Evolutionary conservation across 805 yeast genomes (phyloP), one percentile per base, ranked within the genome.

Genomic region (Zygosaccharomyces lentus): DNA sequence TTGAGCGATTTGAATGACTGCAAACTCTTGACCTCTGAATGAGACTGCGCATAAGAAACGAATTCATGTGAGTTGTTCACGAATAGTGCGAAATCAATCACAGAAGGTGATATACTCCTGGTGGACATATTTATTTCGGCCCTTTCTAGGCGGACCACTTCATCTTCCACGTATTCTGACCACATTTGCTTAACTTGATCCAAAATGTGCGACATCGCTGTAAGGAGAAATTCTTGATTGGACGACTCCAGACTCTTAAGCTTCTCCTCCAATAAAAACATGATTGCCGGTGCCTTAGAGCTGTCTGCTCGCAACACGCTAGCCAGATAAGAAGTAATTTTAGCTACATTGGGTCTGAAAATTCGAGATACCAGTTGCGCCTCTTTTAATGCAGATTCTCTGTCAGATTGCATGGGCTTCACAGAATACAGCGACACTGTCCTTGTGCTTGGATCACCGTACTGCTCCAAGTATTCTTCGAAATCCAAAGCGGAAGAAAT

Each of bases 171-270:
- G 50, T 77, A 78, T 50, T 76, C 77, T 15, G 66, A 66, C 95
- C 95, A 87, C 13, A 70, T 68, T 29, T 64, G 65, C 34, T 66
- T 66, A 36, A 80, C 68, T 58, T 76, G 77, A 24, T 78, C 79
- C n/a, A 70, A 65, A 4, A 81, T 52, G 49, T 77, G 78, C 26
- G 69, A 71, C 50, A 83, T 68, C 43, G 74, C 69, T 32, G 74
- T 71, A 48, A 76, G 68, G 16, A 76, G 66, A 54, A 75, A 87
- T 51, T 86, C 96, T 57, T 83, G 89, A 59, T 78, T 77, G 1
- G 82, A 70, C 7, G 76, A 66, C 8, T 74, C 74, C 15, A 71
- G 58, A 9, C 55, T 58, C 19, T 54, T 55, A 5, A 67, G 62
- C 21, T 64, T 54, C 6, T 52, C 45, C 47, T 80, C 82, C 8